Percentiles rank a stretch among this genome's conserved stretches.
These are phyloP conservation scores for Jaltomata sinuosa DNA, from an alignment of 257 asterid species.

Conservation along the genomic window DNA sequence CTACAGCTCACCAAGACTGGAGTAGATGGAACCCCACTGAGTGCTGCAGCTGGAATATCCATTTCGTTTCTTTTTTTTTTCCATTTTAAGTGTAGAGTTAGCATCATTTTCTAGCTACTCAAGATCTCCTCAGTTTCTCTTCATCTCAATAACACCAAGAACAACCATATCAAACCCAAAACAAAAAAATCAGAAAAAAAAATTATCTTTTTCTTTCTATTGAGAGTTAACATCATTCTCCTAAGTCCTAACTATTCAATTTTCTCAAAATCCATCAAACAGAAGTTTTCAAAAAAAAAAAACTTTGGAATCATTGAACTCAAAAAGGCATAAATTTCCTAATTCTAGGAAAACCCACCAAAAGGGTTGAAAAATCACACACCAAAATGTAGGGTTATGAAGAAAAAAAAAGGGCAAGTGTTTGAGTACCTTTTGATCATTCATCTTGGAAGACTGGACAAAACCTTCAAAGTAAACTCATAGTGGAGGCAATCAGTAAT, in stretches of 20 bases:
- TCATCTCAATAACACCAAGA: not conserved
- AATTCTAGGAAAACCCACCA: not conserved
- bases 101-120: not conserved
- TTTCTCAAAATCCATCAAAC: not conserved
- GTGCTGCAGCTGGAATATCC: not conserved
- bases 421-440: constrained; percentile 5
- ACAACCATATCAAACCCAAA: not conserved
- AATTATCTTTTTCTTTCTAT: not conserved
- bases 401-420: not conserved
- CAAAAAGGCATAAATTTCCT: not conserved
- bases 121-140: not conserved
- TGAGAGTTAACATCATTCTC: not conserved
- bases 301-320: not conserved
- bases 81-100: not conserved
- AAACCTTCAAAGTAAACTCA: not conserved
- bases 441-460: not conserved
- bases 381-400: not conserved
- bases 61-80: not conserved
- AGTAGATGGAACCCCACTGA: not conserved
- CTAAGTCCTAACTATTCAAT: not conserved
- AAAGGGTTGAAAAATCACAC: not conserved
- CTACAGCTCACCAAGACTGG: not conserved
- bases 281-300: not conserved
- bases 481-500: not conserved
- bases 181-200: not conserved